phyloP scores from a whole-genome alignment of 768 basidiomycete genomes.

The Suillus brevipes region DNA sequence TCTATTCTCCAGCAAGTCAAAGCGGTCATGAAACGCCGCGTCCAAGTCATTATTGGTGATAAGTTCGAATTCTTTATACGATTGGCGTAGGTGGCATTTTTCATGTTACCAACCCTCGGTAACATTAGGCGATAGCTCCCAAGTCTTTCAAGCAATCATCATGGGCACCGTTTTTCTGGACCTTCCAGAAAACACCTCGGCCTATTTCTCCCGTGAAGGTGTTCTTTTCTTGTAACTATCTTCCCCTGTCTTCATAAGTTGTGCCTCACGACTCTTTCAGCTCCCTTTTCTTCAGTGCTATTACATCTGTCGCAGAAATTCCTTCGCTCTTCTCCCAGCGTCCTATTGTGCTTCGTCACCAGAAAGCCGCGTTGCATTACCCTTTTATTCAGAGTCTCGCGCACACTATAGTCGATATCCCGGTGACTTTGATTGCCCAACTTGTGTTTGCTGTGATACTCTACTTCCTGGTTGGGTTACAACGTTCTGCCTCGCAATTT shows the following conservation, averaged over 20 bases:
- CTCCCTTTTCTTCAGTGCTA: slow-evolving; percentile 55
- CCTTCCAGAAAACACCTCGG: slow-evolving; percentile 37
- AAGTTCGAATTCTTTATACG: background rate
- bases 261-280: slow-evolving; percentile 31
- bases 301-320: slow-evolving; percentile 60
- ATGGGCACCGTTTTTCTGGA: slow-evolving; percentile 45
- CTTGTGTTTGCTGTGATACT: slow-evolving; percentile 40
- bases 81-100: background rate
- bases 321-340: slow-evolving; percentile 48
- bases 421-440: slow-evolving; percentile 39
- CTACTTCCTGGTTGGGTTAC: slow-evolving; percentile 64
- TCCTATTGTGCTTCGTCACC: slow-evolving; percentile 45
- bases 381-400: slow-evolving; percentile 50
- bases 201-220: slow-evolving; percentile 62
- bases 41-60: slow-evolving; percentile 44
- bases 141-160: slow-evolving; percentile 30
- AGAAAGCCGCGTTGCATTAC: slow-evolving; percentile 49
- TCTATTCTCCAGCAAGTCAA: slow-evolving; percentile 48
- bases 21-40: slow-evolving; percentile 46
- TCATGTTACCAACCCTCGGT: background rate
- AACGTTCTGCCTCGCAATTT: slow-evolving; percentile 56
- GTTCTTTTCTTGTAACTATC: slow-evolving; percentile 70
- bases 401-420: slow-evolving; percentile 47
- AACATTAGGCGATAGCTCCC: slow-evolving; percentile 36
- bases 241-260: background rate